Conservation (phyloP, 2,329 filamentous ascomycete species). For the Colletotrichum spinosum region DNA sequence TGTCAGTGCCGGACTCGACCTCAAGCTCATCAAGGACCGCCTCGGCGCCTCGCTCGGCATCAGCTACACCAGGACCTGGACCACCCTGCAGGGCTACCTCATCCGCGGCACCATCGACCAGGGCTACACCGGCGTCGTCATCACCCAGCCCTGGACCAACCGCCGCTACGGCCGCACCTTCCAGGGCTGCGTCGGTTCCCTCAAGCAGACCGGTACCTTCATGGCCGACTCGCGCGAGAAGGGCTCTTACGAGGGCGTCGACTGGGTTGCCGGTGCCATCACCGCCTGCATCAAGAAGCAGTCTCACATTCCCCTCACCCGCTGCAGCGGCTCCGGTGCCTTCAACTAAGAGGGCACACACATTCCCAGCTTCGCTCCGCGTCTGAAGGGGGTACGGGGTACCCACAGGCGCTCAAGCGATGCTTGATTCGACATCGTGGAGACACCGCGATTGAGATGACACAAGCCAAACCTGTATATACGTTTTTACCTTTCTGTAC, state of each 20-base stretch:
- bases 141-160: constrained; percentile 33
- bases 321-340: not conserved
- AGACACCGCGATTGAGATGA: no score
- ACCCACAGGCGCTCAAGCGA: no score
- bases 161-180: constrained; percentile 32
- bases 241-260: constrained; percentile 24
- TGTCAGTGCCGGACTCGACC: constrained; percentile 15
- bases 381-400: no score
- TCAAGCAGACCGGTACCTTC: constrained; percentile 30
- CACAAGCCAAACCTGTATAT: no score
- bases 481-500: no score
- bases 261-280: constrained; percentile 25
- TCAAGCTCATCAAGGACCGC: constrained; percentile 15
- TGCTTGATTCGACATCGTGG: no score
- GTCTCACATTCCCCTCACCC: not conserved
- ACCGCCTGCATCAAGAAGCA: constrained; percentile 20
- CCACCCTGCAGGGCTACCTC: constrained; percentile 15
- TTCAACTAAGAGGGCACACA: constrained; percentile 3
- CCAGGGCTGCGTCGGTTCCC: constrained; percentile 32
- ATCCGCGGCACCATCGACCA: constrained; percentile 27
- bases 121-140: constrained; percentile 29
- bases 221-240: constrained; percentile 30
- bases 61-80: constrained; percentile 26
- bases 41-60: constrained; percentile 19
- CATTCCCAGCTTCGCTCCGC: no score